Percentiles rank a stretch among this genome's conserved stretches.
These are phyloP conservation scores for Arachis hypogaea DNA, from an alignment of 306 rosid genomes.

Conservation along the genomic window DNA sequence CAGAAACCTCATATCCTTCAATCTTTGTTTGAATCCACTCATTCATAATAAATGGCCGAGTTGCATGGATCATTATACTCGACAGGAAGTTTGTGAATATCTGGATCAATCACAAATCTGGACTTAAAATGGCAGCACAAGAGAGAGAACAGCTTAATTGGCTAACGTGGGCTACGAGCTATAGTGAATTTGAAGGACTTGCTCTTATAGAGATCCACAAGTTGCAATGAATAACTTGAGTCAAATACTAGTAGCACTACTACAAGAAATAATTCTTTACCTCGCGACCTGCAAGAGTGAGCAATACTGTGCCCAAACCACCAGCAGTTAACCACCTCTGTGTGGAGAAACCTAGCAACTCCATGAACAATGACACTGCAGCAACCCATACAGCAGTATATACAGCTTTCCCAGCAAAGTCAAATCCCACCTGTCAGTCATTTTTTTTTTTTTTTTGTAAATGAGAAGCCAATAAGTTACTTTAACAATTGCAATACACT, in stretches of 20 bases:
- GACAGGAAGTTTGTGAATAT: constrained; percentile 97
- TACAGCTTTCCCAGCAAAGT: constrained; percentile 93
- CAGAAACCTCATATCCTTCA: constrained; percentile 98
- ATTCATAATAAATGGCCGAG: constrained; percentile 83
- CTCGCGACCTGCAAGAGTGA: constrained; percentile 99
- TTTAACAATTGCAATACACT: constrained; percentile 23
- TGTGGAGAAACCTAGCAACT: constrained; percentile 95
- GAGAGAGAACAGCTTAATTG: constrained; percentile 6
- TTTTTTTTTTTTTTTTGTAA: not conserved
- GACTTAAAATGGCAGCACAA: constrained; percentile 40
- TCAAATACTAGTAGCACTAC: constrained; percentile 30
- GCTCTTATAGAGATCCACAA: constrained; percentile 7
- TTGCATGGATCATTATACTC: constrained; percentile 94
- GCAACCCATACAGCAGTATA: constrained; percentile 97
- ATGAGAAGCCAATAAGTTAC: constrained; percentile 23
- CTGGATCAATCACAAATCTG: constrained; percentile 57
- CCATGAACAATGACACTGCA: constrained; percentile 95
- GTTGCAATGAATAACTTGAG: constrained; percentile 30
- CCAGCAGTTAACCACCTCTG: constrained; percentile 99
- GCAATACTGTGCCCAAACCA: constrained; percentile 95
- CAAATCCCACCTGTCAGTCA: constrained; percentile 79
- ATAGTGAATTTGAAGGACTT: constrained; percentile 1
- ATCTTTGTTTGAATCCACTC: constrained; percentile 99
- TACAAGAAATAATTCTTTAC: constrained; percentile 49
- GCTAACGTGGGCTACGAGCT: constrained; percentile 25